Evolutionary conservation across 129 eudicot genomes (phyloP).

Genomic region (Smallanthus sonchifolius): DNA sequence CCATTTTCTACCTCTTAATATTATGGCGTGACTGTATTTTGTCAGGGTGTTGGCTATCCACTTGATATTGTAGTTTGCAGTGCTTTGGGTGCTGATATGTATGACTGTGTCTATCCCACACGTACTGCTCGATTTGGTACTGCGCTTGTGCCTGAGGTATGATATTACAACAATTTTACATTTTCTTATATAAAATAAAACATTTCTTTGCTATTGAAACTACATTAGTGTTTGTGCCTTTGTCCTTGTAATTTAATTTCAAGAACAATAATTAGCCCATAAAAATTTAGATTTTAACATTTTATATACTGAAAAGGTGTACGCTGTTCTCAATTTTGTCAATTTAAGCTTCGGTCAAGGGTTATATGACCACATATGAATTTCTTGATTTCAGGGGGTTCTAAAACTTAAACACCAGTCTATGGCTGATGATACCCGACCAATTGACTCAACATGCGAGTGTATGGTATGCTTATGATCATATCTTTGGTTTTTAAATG

Average conservation of each 20-base stretch:
- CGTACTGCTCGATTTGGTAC: constrained; percentile 99
- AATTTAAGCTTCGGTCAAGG: background rate
- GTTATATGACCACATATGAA: background rate
- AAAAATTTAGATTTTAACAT: background rate
- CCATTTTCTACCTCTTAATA: background rate
- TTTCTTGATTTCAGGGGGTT: constrained; percentile 63
- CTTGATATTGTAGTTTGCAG: constrained; percentile 98
- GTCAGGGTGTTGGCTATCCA: constrained; percentile 94
- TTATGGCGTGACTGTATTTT: constrained; percentile 7
- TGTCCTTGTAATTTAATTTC: background rate
- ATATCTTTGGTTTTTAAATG: constrained; percentile 1
- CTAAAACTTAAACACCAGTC: constrained; percentile 77
- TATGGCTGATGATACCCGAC: constrained; percentile 82
- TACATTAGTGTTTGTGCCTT: constrained; percentile 2
- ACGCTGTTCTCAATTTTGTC: background rate
- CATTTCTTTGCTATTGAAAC: background rate
- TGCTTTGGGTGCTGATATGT: constrained; percentile 98
- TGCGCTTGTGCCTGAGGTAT: constrained; percentile 95
- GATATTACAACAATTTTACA: background rate
- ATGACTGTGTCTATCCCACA: constrained; percentile 93
- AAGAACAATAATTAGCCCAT: background rate
- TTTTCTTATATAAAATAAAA: background rate
- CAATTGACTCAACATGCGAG: constrained; percentile 79
- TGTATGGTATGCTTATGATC: constrained; percentile 66
- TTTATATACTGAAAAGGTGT: background rate